phyloP scores from a whole-genome alignment of 1,284 basidiomycete genomes.

The Taiwanofungus camphoratus region DNA sequence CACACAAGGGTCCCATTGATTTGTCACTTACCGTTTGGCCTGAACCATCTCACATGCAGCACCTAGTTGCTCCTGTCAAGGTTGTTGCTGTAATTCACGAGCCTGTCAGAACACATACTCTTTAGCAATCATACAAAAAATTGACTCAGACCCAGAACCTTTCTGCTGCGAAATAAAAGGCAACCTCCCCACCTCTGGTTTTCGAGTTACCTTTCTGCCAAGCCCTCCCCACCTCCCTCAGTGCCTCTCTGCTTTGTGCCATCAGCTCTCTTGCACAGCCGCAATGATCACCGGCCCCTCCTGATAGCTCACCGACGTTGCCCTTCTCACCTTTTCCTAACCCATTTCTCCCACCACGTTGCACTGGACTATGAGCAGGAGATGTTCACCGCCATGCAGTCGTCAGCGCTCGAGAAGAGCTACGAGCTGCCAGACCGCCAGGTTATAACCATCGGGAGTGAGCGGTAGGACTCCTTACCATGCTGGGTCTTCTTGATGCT shows the following conservation, averaged over 20 bases:
- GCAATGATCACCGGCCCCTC: constrained; percentile 19
- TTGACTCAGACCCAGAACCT: constrained; percentile 35
- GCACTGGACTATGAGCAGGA: constrained; percentile 60
- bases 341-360: constrained; percentile 34
- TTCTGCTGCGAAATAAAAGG: constrained; percentile 64
- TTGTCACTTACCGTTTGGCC: constrained; percentile 43
- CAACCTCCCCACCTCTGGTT: constrained; percentile 63
- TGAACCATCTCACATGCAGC: constrained; percentile 56
- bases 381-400: too few species aligned
- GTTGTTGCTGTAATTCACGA: constrained; percentile 53
- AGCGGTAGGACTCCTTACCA: too few species aligned
- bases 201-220: constrained; percentile 56
- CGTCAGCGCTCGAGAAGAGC: too few species aligned
- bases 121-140: neutral
- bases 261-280: constrained; percentile 41
- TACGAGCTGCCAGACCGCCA: too few species aligned
- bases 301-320: constrained; percentile 36
- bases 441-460: too few species aligned
- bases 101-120: constrained; percentile 43
- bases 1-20: neutral
- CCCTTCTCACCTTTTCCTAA: constrained; percentile 33
- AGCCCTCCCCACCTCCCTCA: constrained; percentile 58
- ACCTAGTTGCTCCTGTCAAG: constrained; percentile 48
- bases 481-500: too few species aligned
- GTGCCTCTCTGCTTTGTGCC: constrained; percentile 46